Percentiles rank a stretch among this genome's conserved stretches.
Evolutionary conservation across 1,284 basidiomycete genomes (phyloP).

Genomic region (Cystobasidium slooffiae): DNA sequence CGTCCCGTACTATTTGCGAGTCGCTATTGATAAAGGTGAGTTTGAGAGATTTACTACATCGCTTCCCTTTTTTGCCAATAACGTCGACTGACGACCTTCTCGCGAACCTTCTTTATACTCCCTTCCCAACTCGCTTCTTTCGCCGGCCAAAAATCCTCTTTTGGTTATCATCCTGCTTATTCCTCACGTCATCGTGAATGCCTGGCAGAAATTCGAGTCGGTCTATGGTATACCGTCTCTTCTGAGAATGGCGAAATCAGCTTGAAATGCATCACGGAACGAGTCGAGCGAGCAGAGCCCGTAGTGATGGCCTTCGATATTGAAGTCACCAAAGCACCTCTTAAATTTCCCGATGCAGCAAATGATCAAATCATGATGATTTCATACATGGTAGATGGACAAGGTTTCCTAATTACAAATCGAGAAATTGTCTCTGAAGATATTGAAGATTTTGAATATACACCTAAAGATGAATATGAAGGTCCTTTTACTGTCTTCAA

Average conservation of each 20-base stretch:
- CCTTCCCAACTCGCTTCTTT: no score
- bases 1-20: slow-evolving; percentile 95
- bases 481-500: slow-evolving; percentile 97
- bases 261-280: slow-evolving; percentile 74
- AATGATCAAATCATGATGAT: slow-evolving; percentile 99
- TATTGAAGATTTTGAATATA: slow-evolving; percentile 99
- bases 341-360: slow-evolving; percentile 96
- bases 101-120: no score
- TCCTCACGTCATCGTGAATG: slow-evolving; percentile 2
- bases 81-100: not conserved
- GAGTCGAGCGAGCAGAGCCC: slow-evolving; percentile 97
- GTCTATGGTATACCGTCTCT: slow-evolving; percentile 87
- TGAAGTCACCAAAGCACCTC: slow-evolving; percentile 95
- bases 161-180: not conserved
- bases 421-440: slow-evolving; percentile 96
- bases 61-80: not conserved
- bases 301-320: slow-evolving; percentile 99
- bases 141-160: not conserved
- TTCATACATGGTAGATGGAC: slow-evolving; percentile 93
- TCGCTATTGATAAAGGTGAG: slow-evolving; percentile 88
- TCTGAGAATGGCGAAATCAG: slow-evolving; percentile 79
- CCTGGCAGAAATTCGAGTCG: slow-evolving; percentile 80
- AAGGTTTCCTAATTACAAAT: slow-evolving; percentile 94
- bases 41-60: not conserved
- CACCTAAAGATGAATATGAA: slow-evolving; percentile 96